Base-by-base conservation (phyloP, 2,329 filamentous ascomycete genomes). In the Aureobasidium leucospermi region DNA sequence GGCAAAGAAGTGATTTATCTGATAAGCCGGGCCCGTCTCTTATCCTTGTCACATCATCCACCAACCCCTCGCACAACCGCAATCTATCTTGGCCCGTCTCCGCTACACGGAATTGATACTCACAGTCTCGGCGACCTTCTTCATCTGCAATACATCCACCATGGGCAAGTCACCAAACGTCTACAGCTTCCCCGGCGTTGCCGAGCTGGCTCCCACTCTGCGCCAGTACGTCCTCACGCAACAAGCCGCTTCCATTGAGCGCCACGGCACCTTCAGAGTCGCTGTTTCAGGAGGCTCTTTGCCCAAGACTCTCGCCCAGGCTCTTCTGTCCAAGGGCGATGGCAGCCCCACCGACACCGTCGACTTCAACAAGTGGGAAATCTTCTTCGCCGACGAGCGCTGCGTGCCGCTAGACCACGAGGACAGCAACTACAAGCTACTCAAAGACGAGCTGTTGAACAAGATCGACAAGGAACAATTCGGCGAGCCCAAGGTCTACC, bases 371-470 rank as follows among this genome's bases (percentile, higher is more conserved):
- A 90, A 89, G 74, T 99, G 94, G 94, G 89, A 97, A 70, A 90
- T 99, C 70, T 99, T 97, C 81, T 97, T 96, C 75, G 93, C 93
- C 70, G 94, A 99, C 73, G 94, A 99, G 81, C 89, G 94, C 70
- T 90, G 90, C 67, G 94, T 97, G 57, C 89, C 94, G 23, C 86
- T 96, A 66, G 86, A 94, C 74, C 88, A 97, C 76, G 82, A 85
- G 65, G 93, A 99, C 78, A 96, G 91, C 78, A 99, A 97, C 78
- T 96, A 96, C 77, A 85, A 79, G 62, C 84, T 96, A 46, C 78
- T 97, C 66, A 94, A 96, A 79, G 79, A 85, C 49, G 91, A 96
- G 76, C 81, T 96, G 53, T 80, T 99, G 63, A 87, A 92, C 77
- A 93, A 95, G 78, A 88, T 97, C 63, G 90, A 92, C 43, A 47